phyloP scores from a whole-genome alignment of 208 protist genomes.

The Leishmania major region DNA sequence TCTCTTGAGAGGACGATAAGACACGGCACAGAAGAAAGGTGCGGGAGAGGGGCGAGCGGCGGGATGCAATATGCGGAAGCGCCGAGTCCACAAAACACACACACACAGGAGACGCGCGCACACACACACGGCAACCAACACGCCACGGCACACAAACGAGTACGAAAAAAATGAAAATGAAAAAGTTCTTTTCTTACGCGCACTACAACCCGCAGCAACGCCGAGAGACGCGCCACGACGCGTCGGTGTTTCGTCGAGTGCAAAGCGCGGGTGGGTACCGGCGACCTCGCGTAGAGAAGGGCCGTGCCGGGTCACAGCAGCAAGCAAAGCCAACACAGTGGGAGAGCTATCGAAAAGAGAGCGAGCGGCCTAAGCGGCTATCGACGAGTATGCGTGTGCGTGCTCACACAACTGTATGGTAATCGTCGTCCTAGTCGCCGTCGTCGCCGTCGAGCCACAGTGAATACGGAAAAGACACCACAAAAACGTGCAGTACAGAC shows the following conservation, averaged over 20 bases:
- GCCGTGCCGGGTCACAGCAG: neutral
- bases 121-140: neutral
- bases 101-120: neutral
- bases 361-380: conserved; percentile 1
- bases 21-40: neutral
- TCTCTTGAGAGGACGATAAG: neutral
- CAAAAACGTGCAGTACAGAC: neutral
- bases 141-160: neutral
- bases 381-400: neutral
- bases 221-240: neutral
- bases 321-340: neutral
- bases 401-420: neutral
- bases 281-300: neutral
- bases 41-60: too few relatives aligned
- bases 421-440: neutral
- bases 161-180: neutral
- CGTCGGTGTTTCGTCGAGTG: neutral
- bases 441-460: neutral
- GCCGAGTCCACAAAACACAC: neutral
- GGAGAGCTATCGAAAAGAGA: neutral
- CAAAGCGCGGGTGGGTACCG: neutral
- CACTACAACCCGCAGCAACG: neutral
- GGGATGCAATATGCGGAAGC: neutral
- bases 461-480: neutral
- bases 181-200: too few relatives aligned